Conservation (phyloP, 2,329 filamentous ascomycete species). For the Colletotrichum tabaci region DNA sequence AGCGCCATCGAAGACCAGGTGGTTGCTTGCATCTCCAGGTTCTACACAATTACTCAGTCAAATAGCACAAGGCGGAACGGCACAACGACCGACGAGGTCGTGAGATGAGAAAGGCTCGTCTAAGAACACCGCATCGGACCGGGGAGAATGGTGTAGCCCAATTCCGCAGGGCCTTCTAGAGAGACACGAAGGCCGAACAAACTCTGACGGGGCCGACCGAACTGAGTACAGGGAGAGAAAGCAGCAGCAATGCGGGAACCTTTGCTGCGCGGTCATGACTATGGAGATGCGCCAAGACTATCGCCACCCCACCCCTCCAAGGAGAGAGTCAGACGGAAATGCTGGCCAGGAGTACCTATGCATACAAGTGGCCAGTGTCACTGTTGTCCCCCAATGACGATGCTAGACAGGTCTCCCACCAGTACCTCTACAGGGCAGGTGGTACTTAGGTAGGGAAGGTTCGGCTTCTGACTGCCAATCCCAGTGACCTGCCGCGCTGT, state of each 20-base stretch:
- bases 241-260: conserved; percentile 6
- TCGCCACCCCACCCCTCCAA: not conserved
- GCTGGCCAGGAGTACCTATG: conserved; percentile 18
- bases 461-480: conserved; percentile 7
- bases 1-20: not conserved
- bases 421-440: conserved; percentile 21
- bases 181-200: conserved; percentile 1
- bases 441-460: conserved; percentile 2
- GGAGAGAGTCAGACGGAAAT: conserved; percentile 19
- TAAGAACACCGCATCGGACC: not conserved
- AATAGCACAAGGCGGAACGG: not conserved
- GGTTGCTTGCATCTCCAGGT: conserved; percentile 12
- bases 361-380: conserved; percentile 11
- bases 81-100: not conserved
- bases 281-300: conserved; percentile 20
- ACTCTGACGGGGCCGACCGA: conserved; percentile 3
- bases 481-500: not conserved
- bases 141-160: not conserved
- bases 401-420: not conserved
- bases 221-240: not conserved
- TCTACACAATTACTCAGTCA: not conserved
- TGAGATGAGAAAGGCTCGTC: not conserved
- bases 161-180: conserved; percentile 9
- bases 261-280: conserved; percentile 8
- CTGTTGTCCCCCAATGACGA: conserved; percentile 13